Conservation (phyloP, 176 grass and related monocot genomes). For the Chrysopogon serrulatus region DNA sequence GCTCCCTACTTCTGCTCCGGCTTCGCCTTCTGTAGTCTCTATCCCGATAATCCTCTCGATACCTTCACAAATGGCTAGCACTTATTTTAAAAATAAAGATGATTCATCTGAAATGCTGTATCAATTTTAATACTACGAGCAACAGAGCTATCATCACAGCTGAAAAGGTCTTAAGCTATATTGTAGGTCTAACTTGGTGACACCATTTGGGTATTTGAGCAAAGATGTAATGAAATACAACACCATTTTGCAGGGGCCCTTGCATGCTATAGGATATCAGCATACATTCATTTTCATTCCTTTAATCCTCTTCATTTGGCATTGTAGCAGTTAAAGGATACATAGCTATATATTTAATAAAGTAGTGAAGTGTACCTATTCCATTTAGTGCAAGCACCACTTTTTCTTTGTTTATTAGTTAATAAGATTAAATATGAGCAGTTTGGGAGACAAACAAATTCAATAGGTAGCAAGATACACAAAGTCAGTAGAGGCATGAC, state of each 20-base stretch:
- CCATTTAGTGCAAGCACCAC: neutral
- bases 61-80: conserved; percentile 11
- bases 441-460: neutral
- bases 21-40: conserved; percentile 38
- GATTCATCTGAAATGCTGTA: neutral
- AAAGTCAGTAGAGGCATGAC: neutral
- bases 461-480: neutral
- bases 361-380: neutral
- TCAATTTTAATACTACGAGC: neutral
- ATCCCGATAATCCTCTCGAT: conserved; percentile 47
- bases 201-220: neutral
- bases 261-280: neutral
- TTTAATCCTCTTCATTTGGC: neutral
- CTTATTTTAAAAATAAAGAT: neutral
- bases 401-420: neutral
- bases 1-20: conserved; percentile 33
- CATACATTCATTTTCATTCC: neutral
- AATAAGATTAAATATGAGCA: neutral
- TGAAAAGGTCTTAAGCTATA: neutral
- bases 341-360: neutral
- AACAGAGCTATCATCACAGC: neutral
- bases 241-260: neutral
- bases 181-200: neutral
- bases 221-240: neutral
- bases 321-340: neutral